Evolutionary conservation across 768 basidiomycete genomes (phyloP).

Genomic region (Nevesoporus exiguus): DNA sequence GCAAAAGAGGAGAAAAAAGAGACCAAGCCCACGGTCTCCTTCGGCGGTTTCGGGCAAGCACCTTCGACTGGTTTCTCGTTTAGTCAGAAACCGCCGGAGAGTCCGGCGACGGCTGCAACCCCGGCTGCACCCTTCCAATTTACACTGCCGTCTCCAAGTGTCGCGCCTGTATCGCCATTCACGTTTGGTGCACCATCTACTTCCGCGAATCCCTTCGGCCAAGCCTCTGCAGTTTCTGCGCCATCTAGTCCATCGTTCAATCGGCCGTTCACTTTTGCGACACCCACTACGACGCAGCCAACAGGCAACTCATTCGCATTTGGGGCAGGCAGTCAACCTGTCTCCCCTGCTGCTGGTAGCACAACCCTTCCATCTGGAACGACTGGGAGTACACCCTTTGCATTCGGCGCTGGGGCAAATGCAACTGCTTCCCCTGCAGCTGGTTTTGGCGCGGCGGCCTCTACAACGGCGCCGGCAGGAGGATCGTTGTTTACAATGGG

Average conservation of each 20-base stretch:
- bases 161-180: conserved; percentile 41
- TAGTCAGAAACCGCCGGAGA: conserved; percentile 39
- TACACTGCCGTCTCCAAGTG: conserved; percentile 35
- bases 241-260: conserved; percentile 59
- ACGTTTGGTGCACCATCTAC: conserved; percentile 42
- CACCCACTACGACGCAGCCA: conserved; percentile 36
- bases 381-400: conserved; percentile 23
- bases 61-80: conserved; percentile 45
- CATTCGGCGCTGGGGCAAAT: conserved; percentile 37
- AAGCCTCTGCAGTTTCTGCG: conserved; percentile 41
- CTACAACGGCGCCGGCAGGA: conserved; percentile 31
- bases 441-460: conserved; percentile 39
- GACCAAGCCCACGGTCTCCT: conserved; percentile 39
- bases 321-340: conserved; percentile 51
- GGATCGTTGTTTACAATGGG: conserved; percentile 57
- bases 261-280: conserved; percentile 49
- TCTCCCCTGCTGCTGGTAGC: conserved; percentile 48
- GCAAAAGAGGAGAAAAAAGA: conserved; percentile 46
- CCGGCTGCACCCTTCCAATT: conserved; percentile 48
- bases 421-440: conserved; percentile 36
- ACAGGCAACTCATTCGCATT: conserved; percentile 44
- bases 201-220: conserved; percentile 41
- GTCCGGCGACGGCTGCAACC: conserved; percentile 38
- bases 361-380: conserved; percentile 33
- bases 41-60: conserved; percentile 47